Conservation (phyloP, 129 eudicot species). For the Erigeron canadensis region DNA sequence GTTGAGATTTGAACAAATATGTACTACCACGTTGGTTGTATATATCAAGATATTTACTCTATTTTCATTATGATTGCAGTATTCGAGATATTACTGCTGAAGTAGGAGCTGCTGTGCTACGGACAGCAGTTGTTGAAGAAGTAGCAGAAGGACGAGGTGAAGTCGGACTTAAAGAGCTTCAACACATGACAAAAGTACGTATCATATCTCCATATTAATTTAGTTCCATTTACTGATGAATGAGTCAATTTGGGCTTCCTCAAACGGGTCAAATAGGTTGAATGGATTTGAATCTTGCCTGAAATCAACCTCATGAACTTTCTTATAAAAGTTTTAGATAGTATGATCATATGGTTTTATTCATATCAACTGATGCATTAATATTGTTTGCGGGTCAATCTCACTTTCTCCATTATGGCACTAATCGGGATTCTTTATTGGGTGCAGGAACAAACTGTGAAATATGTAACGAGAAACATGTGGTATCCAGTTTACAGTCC, state of each 20-base stretch:
- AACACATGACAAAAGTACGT: constrained; percentile 77
- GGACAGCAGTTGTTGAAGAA: constrained; percentile 72
- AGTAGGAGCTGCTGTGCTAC: constrained; percentile 92
- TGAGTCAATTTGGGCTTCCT: neutral
- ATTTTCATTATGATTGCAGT: constrained; percentile 46
- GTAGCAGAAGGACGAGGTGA: constrained; percentile 90
- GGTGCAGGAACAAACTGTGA: constrained; percentile 74
- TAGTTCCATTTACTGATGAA: neutral
- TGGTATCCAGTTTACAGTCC: constrained; percentile 97
- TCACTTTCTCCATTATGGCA: neutral
- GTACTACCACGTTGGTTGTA: too few species aligned
- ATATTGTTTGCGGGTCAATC: neutral
- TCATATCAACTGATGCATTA: neutral
- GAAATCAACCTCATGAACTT: neutral
- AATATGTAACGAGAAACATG: constrained; percentile 68
- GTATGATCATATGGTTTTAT: neutral
- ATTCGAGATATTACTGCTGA: constrained; percentile 93
- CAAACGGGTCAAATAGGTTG: neutral
- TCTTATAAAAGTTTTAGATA: neutral
- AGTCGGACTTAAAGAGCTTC: constrained; percentile 73
- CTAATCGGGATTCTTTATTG: constrained; percentile 7
- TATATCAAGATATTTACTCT: neutral
- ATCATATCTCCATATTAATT: constrained; percentile 10
- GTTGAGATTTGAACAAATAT: too few species aligned
- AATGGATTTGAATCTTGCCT: neutral